Percentiles rank a stretch among this genome's conserved stretches.
Conservation (phyloP, 306 rosid genomes). For the Sicyos edulis region DNA sequence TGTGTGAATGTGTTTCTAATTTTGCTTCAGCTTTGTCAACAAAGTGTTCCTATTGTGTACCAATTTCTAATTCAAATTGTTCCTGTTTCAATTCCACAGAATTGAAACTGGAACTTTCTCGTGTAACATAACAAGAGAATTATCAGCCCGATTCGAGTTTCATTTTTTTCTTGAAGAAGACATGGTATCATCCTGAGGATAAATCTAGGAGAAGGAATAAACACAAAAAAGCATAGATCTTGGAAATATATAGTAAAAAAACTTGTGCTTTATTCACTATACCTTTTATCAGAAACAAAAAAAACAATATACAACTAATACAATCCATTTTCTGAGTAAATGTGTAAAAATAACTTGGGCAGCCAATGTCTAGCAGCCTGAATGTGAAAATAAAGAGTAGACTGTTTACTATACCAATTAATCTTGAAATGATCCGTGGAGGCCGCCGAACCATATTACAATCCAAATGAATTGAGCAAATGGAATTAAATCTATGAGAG, state of each 20-base stretch:
- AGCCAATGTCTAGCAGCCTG: conserved; percentile 15
- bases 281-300: conserved; percentile 12
- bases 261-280: conserved; percentile 21
- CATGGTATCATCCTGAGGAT: no score
- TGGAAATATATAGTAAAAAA: conserved; percentile 1
- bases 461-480: conserved; percentile 15
- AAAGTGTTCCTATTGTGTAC: not conserved
- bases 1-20: not conserved
- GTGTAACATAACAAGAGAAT: not conserved
- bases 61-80: not conserved
- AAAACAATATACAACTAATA: conserved; percentile 20
- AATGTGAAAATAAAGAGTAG: conserved; percentile 20
- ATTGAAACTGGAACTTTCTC: not conserved
- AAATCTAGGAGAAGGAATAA: no score
- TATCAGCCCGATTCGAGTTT: not conserved
- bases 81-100: not conserved
- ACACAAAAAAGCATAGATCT: not conserved
- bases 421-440: conserved; percentile 9
- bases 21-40: not conserved
- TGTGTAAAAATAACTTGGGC: conserved; percentile 18
- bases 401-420: conserved; percentile 21
- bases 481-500: conserved; percentile 12
- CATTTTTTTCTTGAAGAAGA: not conserved
- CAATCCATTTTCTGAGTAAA: conserved; percentile 19
- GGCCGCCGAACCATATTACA: conserved; percentile 12